A percentile compares a stretch with the other conserved stretches of the same genome.
Evolutionary conservation across 192 early-diverging fungal genomes (phyloP).

Genomic region (Podila epicladia): DNA sequence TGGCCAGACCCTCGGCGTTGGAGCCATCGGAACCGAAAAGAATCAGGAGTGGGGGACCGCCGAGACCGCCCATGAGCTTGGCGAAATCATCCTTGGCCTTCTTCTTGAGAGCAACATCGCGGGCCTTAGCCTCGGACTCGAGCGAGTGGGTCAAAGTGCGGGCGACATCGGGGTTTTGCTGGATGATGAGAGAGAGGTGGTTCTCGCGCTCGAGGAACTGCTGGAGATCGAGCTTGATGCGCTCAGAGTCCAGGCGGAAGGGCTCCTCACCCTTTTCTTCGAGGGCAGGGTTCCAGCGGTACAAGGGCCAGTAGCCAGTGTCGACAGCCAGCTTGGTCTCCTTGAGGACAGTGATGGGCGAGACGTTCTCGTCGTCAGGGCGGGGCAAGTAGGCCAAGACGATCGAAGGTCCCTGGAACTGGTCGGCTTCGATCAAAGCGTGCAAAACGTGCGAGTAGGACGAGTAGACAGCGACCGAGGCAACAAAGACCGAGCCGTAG

Average conservation of each 20-base stretch:
- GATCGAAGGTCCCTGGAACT: constrained; percentile 87
- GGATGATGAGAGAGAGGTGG: constrained; percentile 80
- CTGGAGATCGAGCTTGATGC: constrained; percentile 80
- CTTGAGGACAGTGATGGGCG: constrained; percentile 81
- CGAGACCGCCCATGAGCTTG: constrained; percentile 75
- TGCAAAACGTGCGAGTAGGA: constrained; percentile 91
- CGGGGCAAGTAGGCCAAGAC: constrained; percentile 88
- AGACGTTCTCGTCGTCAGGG: constrained; percentile 57
- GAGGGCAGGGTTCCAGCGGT: constrained; percentile 89
- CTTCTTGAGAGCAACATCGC: constrained; percentile 70
- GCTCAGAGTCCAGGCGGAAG: constrained; percentile 80
- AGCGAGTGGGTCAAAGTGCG: constrained; percentile 64
- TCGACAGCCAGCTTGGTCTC: constrained; percentile 93
- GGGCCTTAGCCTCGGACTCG: constrained; percentile 70
- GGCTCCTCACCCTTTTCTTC: constrained; percentile 66
- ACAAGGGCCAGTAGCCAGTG: constrained; percentile 91
- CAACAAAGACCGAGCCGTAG: constrained; percentile 91
- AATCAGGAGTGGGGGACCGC: constrained; percentile 83
- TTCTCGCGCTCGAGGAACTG: constrained; percentile 88
- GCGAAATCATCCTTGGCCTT: constrained; percentile 75
- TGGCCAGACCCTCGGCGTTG: constrained; percentile 85
- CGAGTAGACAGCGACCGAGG: constrained; percentile 87
- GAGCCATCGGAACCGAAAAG: constrained; percentile 93
- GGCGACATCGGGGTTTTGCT: constrained; percentile 71
- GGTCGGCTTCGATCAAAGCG: constrained; percentile 91